A percentile compares a stretch with the other conserved stretches of the same genome.
phyloP scores from a whole-genome alignment of 2,329 filamentous ascomycete genomes.

The Ascochyta koolunga region DNA sequence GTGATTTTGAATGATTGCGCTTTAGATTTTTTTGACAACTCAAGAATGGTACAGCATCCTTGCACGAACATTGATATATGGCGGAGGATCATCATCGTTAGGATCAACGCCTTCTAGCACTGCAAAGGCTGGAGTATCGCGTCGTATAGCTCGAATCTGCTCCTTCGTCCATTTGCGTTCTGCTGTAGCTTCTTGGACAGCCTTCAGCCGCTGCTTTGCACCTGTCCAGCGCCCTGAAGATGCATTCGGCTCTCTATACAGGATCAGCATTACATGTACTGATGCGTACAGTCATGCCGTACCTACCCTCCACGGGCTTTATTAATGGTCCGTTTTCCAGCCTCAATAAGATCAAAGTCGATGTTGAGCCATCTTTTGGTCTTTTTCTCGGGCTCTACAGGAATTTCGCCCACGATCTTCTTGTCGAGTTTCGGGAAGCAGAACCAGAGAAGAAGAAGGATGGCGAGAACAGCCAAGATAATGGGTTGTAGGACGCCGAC shows the following conservation, averaged over 20 bases:
- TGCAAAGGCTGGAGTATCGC: conserved; percentile 17
- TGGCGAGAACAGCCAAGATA: conserved; percentile 57
- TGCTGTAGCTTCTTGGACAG: conserved; percentile 7
- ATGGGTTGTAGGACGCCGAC: conserved; percentile 64
- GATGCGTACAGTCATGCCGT: not conserved
- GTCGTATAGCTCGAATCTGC: conserved; percentile 14
- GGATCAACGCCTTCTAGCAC: conserved; percentile 20
- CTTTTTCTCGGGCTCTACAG: not conserved
- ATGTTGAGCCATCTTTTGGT: conserved; percentile 23
- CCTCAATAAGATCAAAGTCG: conserved; percentile 28
- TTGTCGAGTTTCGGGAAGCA: conserved; percentile 28
- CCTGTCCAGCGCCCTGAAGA: not conserved
- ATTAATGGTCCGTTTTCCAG: conserved; percentile 23
- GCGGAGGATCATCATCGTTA: conserved; percentile 8
- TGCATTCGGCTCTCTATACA: not conserved
- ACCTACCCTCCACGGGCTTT: conserved; percentile 13
- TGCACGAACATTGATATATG: conserved; percentile 19
- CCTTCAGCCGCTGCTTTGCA: conserved; percentile 1
- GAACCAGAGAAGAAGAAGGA: conserved; percentile 59
- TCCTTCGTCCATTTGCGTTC: conserved; percentile 16
- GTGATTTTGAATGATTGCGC: not conserved
- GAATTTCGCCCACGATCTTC: conserved; percentile 4
- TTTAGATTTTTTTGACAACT: not conserved
- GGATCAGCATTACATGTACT: not conserved
- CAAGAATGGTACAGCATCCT: conserved; percentile 8